Evolutionary conservation across 78 protist species (phyloP).

Genomic region (Trichosphaerium sp.): DNA sequence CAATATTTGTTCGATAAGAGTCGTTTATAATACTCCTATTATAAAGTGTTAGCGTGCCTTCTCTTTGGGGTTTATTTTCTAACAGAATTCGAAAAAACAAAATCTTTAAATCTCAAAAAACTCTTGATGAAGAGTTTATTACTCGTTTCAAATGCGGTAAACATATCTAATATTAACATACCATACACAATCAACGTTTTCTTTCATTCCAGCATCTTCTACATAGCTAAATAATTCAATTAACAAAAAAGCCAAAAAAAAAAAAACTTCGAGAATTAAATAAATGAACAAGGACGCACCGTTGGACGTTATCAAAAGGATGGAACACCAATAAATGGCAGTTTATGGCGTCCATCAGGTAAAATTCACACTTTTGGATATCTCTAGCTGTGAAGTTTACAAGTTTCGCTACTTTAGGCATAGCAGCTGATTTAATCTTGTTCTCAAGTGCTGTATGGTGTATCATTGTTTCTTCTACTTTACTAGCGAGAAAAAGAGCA

Average conservation of each 20-base stretch:
- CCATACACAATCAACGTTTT: slow-evolving; percentile 20
- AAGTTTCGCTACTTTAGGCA: neutral
- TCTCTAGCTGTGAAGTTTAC: slow-evolving; percentile 36
- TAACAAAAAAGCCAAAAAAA: too few species aligned
- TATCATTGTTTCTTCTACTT: slow-evolving; percentile 45
- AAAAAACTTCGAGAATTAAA: too few species aligned
- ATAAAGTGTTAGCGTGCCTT: neutral
- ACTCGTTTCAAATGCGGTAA: neutral
- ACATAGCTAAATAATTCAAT: slow-evolving; percentile 20
- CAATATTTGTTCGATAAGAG: slow-evolving; percentile 42
- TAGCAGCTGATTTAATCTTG: slow-evolving; percentile 20
- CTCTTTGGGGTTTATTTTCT: neutral
- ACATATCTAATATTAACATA: neutral
- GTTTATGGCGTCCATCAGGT: slow-evolving; percentile 28
- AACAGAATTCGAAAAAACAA: neutral
- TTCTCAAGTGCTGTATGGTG: slow-evolving; percentile 32
- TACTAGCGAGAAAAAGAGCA: slow-evolving; percentile 37
- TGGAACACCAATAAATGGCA: slow-evolving; percentile 35
- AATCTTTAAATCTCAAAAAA: neutral
- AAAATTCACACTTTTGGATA: slow-evolving; percentile 48
- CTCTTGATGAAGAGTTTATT: neutral
- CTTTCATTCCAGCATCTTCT: slow-evolving; percentile 20
- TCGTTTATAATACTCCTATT: slow-evolving; percentile 36
- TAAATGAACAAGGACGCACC: too few species aligned
- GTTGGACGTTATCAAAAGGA: slow-evolving; percentile 38